Percentiles rank a stretch among this genome's conserved stretches.
Evolutionary conservation across 768 basidiomycete genomes (phyloP).

Genomic region (Phlebiopsis gigantea): DNA sequence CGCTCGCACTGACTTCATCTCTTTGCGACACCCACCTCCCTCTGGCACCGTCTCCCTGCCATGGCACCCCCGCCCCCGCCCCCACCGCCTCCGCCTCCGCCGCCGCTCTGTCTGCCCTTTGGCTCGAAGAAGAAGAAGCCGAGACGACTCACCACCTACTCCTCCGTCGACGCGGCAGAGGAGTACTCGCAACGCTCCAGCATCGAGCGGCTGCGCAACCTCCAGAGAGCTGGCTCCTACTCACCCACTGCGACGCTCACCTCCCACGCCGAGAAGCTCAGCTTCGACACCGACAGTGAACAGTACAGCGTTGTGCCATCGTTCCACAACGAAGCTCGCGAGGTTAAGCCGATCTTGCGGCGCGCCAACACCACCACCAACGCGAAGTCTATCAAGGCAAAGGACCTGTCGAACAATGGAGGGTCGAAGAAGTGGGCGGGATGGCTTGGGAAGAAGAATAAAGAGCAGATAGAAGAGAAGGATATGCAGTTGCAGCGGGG

Average conservation of each 20-base stretch:
- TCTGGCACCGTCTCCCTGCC: slow-evolving; percentile 2
- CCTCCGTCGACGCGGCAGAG: slow-evolving; percentile 19
- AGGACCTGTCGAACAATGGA: slow-evolving; percentile 10
- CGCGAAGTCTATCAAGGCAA: slow-evolving; percentile 14
- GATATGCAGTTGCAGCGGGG: slow-evolving; percentile 28
- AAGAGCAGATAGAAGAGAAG: slow-evolving; percentile 31
- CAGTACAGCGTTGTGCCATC: slow-evolving; percentile 14
- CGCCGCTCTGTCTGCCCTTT: slow-evolving; percentile 26
- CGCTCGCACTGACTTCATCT: slow-evolving; percentile 13
- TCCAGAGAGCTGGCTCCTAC: slow-evolving; percentile 20
- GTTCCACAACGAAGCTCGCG: slow-evolving; percentile 15
- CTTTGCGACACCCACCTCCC: slow-evolving; percentile 20
- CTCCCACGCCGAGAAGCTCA: slow-evolving; percentile 27
- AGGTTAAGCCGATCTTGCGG: slow-evolving; percentile 18
- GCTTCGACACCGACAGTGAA: slow-evolving; percentile 27
- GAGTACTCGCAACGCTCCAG: slow-evolving; percentile 22
- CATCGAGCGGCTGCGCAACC: slow-evolving; percentile 20
- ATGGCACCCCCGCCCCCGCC: slow-evolving; percentile 27
- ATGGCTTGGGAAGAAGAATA: slow-evolving; percentile 49
- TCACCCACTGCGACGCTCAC: slow-evolving; percentile 32
- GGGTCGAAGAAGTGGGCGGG: slow-evolving; percentile 40
- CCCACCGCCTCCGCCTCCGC: slow-evolving; percentile 27
- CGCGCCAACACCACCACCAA: slow-evolving; percentile 16
- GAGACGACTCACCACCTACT: slow-evolving; percentile 19
- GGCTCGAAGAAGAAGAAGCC: slow-evolving; percentile 17